Evolutionary conservation across 75 land plant genomes (phyloP).

Genomic region (Ceratopteris richardii): DNA sequence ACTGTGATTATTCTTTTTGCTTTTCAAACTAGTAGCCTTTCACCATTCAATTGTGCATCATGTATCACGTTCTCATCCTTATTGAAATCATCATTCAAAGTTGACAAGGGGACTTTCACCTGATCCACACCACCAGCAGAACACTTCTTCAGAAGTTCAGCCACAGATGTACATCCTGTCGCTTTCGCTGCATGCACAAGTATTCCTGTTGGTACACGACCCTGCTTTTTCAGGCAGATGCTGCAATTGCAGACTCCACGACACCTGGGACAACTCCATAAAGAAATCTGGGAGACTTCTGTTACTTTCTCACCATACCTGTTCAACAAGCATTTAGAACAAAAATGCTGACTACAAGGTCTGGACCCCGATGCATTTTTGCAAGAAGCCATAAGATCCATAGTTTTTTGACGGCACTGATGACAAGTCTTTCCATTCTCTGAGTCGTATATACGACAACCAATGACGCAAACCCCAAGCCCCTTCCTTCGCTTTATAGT

Average conservation of each 20-base stretch:
- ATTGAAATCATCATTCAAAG: too few relatives aligned
- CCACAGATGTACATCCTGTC: conserved; percentile 63
- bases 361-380: conserved; percentile 23
- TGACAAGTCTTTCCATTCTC: conserved; percentile 61
- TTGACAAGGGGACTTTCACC: too few relatives aligned
- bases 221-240: conserved; percentile 76
- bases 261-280: conserved; percentile 76
- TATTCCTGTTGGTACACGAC: conserved; percentile 56
- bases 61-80: too few relatives aligned
- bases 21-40: too few relatives aligned
- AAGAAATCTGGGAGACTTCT: conserved; percentile 19
- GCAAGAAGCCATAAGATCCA: conserved; percentile 46
- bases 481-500: conserved; percentile 21
- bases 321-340: conserved; percentile 66
- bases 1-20: too few relatives aligned
- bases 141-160: conserved; percentile 36
- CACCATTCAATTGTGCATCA: too few relatives aligned
- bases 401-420: conserved; percentile 86
- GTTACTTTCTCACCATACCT: conserved; percentile 87
- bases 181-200: conserved; percentile 47
- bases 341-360: conserved; percentile 38
- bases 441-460: conserved; percentile 55
- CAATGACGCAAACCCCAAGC: conserved; percentile 44
- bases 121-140: background rate
- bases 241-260: conserved; percentile 84